Conservation (phyloP, 129 eudicot genomes). For the Artemisia argyi region DNA sequence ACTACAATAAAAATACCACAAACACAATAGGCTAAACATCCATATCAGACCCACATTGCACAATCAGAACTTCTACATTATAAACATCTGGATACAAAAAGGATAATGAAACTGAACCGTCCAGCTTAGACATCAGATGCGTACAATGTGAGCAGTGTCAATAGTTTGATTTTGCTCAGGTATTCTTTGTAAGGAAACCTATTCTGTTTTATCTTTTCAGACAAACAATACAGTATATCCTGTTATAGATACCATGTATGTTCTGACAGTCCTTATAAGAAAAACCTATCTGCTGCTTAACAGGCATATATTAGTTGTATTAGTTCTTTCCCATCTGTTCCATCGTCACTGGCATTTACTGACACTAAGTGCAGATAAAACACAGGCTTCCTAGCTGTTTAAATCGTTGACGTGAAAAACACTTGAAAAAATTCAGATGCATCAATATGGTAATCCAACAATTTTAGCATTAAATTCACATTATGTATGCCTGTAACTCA, state of each 20-base stretch:
- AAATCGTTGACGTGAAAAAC: not conserved
- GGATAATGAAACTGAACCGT: too few species aligned
- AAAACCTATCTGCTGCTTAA: not conserved
- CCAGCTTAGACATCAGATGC: not conserved
- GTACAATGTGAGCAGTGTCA: not conserved
- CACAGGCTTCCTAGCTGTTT: not conserved
- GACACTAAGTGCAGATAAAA: too few species aligned
- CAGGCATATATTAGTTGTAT: not conserved
- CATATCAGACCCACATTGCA: too few species aligned
- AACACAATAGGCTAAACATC: not conserved
- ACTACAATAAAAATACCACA: not conserved
- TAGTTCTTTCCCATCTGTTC: constrained; percentile 1
- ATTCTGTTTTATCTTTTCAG: not conserved
- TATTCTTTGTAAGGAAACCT: not conserved
- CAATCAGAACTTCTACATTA: too few species aligned
- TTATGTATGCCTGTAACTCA: constrained; percentile 7
- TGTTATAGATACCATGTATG: not conserved
- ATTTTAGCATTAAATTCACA: constrained; percentile 2
- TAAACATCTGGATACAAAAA: too few species aligned
- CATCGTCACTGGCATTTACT: not conserved
- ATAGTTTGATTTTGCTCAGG: constrained; percentile 1
- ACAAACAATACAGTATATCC: not conserved
- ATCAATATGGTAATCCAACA: not conserved
- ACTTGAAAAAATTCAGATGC: not conserved
- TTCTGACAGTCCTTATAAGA: too few species aligned